These are phyloP conservation scores for Backusella macrospora DNA, from an alignment of 192 early-diverging fungal genomes.

Conservation along the genomic window DNA sequence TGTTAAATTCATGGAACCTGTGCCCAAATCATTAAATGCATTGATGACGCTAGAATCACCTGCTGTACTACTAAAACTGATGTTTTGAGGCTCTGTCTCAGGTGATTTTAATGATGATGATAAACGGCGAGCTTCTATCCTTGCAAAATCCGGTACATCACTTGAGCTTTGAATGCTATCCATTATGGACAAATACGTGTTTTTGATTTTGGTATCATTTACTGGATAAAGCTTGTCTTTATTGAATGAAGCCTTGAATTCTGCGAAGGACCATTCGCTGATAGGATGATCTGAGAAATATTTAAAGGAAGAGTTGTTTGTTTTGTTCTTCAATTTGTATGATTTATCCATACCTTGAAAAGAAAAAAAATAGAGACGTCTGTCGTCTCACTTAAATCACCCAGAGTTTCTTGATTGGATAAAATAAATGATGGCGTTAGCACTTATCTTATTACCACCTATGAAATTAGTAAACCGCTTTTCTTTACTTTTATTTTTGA, in stretches of 20 bases:
- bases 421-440: not conserved
- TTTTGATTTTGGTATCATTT: not conserved
- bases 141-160: not conserved
- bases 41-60: not conserved
- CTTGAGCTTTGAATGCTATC: not conserved
- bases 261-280: conserved; percentile 6
- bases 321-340: not conserved
- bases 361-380: not conserved
- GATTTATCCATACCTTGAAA: not conserved
- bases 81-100: not conserved
- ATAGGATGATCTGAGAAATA: conserved; percentile 13
- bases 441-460: not conserved
- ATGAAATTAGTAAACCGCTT: conserved; percentile 1
- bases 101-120: not conserved
- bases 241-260: not conserved
- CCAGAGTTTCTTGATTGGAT: not conserved
- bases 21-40: too few relatives aligned
- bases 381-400: not conserved
- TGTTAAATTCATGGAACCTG: too few relatives aligned
- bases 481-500: not conserved
- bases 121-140: conserved; percentile 8
- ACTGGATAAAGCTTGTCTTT: not conserved
- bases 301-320: not conserved
- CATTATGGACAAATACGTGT: not conserved
- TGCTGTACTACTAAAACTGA: conserved; percentile 1